phyloP scores from a whole-genome alignment of 1,139 yeast genomes.

The Kodamaea ohmeri region DNA sequence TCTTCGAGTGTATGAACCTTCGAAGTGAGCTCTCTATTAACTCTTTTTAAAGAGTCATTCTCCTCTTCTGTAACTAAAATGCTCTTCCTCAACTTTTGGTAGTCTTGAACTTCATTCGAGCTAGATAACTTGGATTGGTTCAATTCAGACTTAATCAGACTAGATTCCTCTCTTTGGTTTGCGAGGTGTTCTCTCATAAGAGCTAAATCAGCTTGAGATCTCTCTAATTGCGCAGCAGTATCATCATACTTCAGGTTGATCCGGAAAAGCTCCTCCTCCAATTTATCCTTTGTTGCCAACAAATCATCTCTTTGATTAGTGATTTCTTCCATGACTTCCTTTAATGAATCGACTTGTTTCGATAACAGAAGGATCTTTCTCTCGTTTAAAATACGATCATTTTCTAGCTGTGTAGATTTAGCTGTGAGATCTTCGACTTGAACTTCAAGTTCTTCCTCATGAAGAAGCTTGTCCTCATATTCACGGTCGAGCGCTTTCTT shows the following conservation, averaged over 20 bases:
- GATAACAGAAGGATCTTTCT: slow-evolving; percentile 46
- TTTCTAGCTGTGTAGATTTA: slow-evolving; percentile 47
- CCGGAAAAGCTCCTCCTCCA: slow-evolving; percentile 47
- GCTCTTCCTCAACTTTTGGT: slow-evolving; percentile 38
- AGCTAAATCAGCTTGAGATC: slow-evolving; percentile 29
- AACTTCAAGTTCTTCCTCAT: slow-evolving; percentile 49
- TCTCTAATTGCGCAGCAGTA: slow-evolving; percentile 34
- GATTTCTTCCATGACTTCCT: slow-evolving; percentile 51
- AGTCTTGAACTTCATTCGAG: slow-evolving; percentile 35
- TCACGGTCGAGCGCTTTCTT: slow-evolving; percentile 52
- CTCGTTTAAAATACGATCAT: slow-evolving; percentile 43
- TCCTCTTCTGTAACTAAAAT: slow-evolving; percentile 41
- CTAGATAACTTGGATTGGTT: slow-evolving; percentile 34
- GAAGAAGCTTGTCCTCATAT: slow-evolving; percentile 47
- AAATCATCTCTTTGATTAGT: slow-evolving; percentile 50
- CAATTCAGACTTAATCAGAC: slow-evolving; percentile 34
- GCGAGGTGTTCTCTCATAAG: slow-evolving; percentile 39
- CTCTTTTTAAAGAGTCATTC: slow-evolving; percentile 39
- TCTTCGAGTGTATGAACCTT: slow-evolving; percentile 39
- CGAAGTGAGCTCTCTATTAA: slow-evolving; percentile 33
- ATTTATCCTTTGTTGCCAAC: slow-evolving; percentile 42
- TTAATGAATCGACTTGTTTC: slow-evolving; percentile 51
- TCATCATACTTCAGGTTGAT: slow-evolving; percentile 46
- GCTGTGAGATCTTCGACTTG: slow-evolving; percentile 43
- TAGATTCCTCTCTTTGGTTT: slow-evolving; percentile 32